Evolutionary conservation across 768 basidiomycete genomes (phyloP), one percentile per base, ranked within the genome.

Genomic region (Suillus paluster): DNA sequence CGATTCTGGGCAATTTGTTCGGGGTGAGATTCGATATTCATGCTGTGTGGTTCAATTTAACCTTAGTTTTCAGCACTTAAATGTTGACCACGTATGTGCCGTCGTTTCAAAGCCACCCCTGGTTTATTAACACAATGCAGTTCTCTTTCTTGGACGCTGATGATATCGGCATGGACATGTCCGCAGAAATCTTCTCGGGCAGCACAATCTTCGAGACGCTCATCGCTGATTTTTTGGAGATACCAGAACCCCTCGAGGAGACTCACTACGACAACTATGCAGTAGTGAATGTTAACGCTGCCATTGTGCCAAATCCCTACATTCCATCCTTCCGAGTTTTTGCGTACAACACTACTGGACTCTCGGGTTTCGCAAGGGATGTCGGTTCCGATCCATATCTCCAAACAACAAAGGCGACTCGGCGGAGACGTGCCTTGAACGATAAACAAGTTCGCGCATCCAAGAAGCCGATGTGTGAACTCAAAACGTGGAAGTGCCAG

Each of bases 241-340:
- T 95, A 59, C 88, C 88, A 10, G 82, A 80, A 58, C 71, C 80
- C 23, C 68, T 71, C 10, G 81, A 82, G 62, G 74, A 82, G 56
- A 67, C 83, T 54, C 83, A 88, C 69, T 70, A 85, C 66, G 87
- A 85, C 67, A 81, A 89, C 63, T 93, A 88, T 68, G 85, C 85
- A 5, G 86, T 91, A 34, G 83, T 94, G 63, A 94, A 94, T 71
- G 89, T 92, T 27, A 83, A 84, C 33, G 90, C 94, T 4, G 85
- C 91, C 50, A 86, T 95, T 21, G 90, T 96, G 61, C 93, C 94
- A 23, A 92, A 92, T 61, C 88, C 88, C n/a, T 97, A 91, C 76
- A 73, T 91, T 55, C 93, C 95, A 4, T 84, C 88, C 17, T 86
- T 95, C 68, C 80, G 95, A 66, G 80, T 96, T 14, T 95, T 87